phyloP scores from a whole-genome alignment of 352 stramenopile species.

The Phytophthora aleatoria region DNA sequence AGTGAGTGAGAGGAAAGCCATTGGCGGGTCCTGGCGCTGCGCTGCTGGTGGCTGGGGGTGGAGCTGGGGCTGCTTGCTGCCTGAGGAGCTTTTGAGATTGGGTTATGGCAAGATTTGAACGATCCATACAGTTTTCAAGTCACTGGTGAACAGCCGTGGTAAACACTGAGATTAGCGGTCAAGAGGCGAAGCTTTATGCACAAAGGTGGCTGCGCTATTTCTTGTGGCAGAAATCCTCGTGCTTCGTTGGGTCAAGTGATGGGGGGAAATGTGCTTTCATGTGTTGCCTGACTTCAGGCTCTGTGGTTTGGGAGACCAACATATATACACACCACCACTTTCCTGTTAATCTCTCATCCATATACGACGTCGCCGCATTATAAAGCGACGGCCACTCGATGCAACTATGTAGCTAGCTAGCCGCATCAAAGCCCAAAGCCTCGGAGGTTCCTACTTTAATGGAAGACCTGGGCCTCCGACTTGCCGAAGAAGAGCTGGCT shows the following conservation, averaged over 20 bases:
- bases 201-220: slow-evolving; percentile 15
- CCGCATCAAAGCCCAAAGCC: too few relatives aligned
- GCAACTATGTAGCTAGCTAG: not conserved
- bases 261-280: slow-evolving; percentile 1
- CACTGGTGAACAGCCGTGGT: not conserved
- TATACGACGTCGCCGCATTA: slow-evolving; percentile 1
- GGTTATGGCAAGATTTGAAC: slow-evolving; percentile 1
- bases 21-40: slow-evolving; percentile 9
- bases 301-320: not conserved
- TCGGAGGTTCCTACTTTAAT: slow-evolving; percentile 22
- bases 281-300: not conserved
- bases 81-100: not conserved
- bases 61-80: slow-evolving; percentile 3
- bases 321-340: slow-evolving; percentile 14
- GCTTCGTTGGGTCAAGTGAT: slow-evolving; percentile 5
- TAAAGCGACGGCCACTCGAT: slow-evolving; percentile 3
- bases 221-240: slow-evolving; percentile 7
- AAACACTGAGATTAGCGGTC: slow-evolving; percentile 4
- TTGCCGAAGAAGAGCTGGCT: slow-evolving; percentile 81
- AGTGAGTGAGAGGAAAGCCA: slow-evolving; percentile 32
- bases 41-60: slow-evolving; percentile 2
- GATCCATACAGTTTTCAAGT: slow-evolving; percentile 8
- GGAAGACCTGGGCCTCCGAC: slow-evolving; percentile 81
- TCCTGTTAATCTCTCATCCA: slow-evolving; percentile 26
- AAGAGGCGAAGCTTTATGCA: slow-evolving; percentile 5